Conservation (phyloP, 139 green algal genomes). For the Auxenochlorella pyrenoidosa region DNA sequence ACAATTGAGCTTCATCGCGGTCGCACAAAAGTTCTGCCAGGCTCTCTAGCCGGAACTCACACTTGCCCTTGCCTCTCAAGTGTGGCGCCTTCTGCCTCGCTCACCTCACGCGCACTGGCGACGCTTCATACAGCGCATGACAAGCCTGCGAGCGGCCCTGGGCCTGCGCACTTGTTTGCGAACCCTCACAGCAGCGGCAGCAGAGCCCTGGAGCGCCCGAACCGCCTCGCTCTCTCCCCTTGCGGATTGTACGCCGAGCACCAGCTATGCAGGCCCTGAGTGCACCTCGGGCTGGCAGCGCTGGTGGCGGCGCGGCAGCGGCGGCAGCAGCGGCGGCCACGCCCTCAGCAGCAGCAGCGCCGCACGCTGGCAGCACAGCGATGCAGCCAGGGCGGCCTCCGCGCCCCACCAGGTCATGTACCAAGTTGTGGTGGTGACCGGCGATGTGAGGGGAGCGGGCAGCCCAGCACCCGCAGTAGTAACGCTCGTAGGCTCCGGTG, state of each 20-base stretch:
- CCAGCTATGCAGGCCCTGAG: neutral
- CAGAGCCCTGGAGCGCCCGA: no score
- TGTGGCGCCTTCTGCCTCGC: no score
- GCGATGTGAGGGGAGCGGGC: conserved; percentile 85
- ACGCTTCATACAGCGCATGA: no score
- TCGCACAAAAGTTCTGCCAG: no score
- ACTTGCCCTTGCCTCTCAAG: no score
- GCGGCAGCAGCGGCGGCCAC: neutral
- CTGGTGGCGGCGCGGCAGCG: neutral
- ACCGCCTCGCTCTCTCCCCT: neutral
- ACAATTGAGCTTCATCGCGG: no score
- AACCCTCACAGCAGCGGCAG: neutral
- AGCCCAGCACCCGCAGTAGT: conserved; percentile 56
- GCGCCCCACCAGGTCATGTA: conserved; percentile 26
- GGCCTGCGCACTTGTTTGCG: neutral
- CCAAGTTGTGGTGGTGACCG: conserved; percentile 71
- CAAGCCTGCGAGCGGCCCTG: no score
- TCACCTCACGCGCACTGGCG: no score
- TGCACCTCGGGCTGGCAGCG: neutral
- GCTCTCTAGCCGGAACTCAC: no score
- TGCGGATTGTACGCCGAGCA: neutral
- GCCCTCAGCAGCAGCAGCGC: neutral
- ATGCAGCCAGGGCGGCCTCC: neutral
- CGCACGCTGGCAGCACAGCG: neutral
- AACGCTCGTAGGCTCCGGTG: conserved; percentile 43